phyloP scores from a whole-genome alignment of 225 moss, liverwort and hornwort species.

The Ulota crispa region DNA sequence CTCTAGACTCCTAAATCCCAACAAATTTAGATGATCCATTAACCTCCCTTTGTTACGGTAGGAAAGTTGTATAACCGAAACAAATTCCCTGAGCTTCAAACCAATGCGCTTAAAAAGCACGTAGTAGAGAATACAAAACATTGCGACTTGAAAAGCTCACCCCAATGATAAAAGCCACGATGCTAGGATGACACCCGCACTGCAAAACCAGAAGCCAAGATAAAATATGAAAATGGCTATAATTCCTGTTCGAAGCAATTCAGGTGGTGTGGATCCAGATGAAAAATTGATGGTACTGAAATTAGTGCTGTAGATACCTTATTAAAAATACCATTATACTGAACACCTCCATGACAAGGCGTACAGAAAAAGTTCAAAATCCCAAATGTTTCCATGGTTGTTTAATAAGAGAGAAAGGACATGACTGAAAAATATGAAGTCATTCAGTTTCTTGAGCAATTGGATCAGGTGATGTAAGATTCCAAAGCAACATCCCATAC shows the following conservation, averaged over 20 bases:
- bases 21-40: not conserved
- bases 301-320: not conserved
- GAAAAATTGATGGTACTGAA: not conserved
- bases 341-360: constrained; percentile 1
- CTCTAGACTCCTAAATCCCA: not conserved
- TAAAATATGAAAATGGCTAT: not conserved
- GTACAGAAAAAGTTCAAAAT: not conserved
- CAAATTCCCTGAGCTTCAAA: constrained; percentile 1
- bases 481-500: constrained; percentile 16
- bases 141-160: constrained; percentile 37
- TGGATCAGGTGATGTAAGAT: not conserved
- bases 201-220: constrained; percentile 41
- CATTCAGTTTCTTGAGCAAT: not conserved
- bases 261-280: not conserved
- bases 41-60: not conserved
- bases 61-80: not conserved
- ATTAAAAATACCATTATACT: not conserved
- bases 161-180: constrained; percentile 85
- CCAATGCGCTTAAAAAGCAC: not conserved
- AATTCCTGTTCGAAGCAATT: constrained; percentile 5
- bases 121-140: not conserved
- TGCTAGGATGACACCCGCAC: constrained; percentile 88
- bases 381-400: not conserved
- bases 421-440: not conserved
- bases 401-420: not conserved